A percentile compares a stretch with the other conserved stretches of the same genome.
Evolutionary conservation across 306 rosid genomes (phyloP).

Genomic region (Chamaecrista fasciculata): DNA sequence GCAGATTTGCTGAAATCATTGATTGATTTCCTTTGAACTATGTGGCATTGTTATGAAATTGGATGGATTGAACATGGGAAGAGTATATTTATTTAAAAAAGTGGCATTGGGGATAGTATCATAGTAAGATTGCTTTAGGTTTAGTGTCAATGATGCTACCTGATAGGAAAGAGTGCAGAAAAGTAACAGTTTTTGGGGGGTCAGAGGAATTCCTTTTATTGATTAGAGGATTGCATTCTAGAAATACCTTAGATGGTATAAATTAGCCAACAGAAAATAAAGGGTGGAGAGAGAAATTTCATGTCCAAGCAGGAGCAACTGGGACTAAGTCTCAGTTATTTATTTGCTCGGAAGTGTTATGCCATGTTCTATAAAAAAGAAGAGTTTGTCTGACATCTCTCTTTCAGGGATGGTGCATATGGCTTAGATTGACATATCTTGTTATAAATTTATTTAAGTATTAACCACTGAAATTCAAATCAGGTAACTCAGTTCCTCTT

Average conservation of each 20-base stretch:
- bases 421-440: slow-evolving; percentile 11
- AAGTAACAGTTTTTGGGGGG: background rate
- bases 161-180: background rate
- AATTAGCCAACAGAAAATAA: background rate
- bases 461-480: background rate
- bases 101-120: background rate
- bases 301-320: background rate
- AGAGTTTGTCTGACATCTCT: background rate
- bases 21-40: background rate
- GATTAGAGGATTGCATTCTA: background rate
- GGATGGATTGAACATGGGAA: background rate
- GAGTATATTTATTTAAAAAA: background rate
- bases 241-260: background rate
- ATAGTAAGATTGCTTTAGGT: background rate
- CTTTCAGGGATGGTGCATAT: background rate
- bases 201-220: background rate
- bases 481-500: background rate
- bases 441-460: slow-evolving; percentile 2
- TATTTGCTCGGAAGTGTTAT: background rate
- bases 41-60: background rate
- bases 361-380: slow-evolving; percentile 11
- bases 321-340: background rate
- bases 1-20: background rate
- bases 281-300: background rate
- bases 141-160: background rate